Conservation (phyloP, 306 rosid genomes). For the Neltuma alba region DNA sequence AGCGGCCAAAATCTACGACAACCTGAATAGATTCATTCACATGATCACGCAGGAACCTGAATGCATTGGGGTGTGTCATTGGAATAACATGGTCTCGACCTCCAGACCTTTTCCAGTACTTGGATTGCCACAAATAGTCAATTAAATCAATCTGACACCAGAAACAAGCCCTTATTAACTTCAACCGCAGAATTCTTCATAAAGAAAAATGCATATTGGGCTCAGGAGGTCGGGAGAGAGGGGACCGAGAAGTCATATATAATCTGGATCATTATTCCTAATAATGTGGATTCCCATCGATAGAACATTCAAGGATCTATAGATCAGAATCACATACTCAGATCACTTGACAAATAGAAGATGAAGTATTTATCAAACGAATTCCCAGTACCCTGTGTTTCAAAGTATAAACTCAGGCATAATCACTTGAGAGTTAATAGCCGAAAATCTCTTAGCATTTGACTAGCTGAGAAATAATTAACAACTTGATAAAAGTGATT, state of each 20-base stretch:
- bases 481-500: background rate
- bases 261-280: background rate
- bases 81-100: constrained; percentile 95
- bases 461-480: constrained; percentile 14
- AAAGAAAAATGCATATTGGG: background rate
- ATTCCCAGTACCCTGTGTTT: background rate
- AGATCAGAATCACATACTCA: background rate
- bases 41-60: constrained; percentile 81
- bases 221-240: background rate
- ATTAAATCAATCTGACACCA: constrained; percentile 76
- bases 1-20: constrained; percentile 96
- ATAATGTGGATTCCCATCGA: background rate
- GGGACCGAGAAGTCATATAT: background rate
- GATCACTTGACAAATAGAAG: background rate
- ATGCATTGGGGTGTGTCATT: constrained; percentile 97
- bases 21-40: constrained; percentile 82
- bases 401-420: background rate
- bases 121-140: constrained; percentile 62
- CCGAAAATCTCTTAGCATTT: constrained; percentile 1
- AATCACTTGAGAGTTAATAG: background rate
- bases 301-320: constrained; percentile 1
- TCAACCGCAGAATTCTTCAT: constrained; percentile 31
- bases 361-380: background rate
- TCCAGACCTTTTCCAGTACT: constrained; percentile 80
- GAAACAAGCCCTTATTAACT: constrained; percentile 31